Evolutionary conservation across 169 alveolate genomes (phyloP), one percentile per base, ranked within the genome.

Genomic region (Plasmodium gonderi): DNA sequence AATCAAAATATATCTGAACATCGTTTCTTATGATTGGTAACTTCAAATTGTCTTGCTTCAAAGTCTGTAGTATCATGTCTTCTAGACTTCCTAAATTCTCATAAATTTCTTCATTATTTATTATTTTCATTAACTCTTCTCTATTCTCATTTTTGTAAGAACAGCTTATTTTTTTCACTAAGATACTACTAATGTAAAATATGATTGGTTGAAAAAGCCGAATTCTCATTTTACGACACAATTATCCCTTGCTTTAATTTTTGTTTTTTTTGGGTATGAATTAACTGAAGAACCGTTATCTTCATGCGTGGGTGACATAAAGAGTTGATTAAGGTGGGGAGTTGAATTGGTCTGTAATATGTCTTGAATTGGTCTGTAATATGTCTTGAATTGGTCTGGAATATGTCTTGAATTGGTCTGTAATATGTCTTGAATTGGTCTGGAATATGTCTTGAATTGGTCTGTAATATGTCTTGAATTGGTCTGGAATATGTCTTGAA

Each of bases 191-290:
- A 47, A 83, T 69, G 31, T 83, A 83, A 9, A 83, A 44, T 64
- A 83, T 69, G 14, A 69, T 69, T 69, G 47, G 82, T 82, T 69
- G 78, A 54, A 83, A 17, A 69, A 83, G 42, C 82, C 82, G 64
- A 69, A 69, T 31, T 69, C 17, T 83, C 83, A 83, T 83, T 64
- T 68, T 83, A 69, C 83, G 33, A 42, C 17, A 81, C 17, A 14
- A 23, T 60, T 60, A 60, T 8, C 72, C 72, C 7, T 54, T 47
- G 9, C n/a, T 49, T 49, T 49, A 23, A 0, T 49, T 49, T 49
- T 49, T 49, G 2, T n/a, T 5, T 49, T 49, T 49, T 49, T 60
- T 6, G 72, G 31, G 40, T 60, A 60, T 60, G 72, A 29, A 60
- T 60, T 60, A 29, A 60, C 72, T 60, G n/a, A n/a, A n/a, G n/a